phyloP scores from a whole-genome alignment of 306 rosid species.

The Citrullus mucosospermus region DNA sequence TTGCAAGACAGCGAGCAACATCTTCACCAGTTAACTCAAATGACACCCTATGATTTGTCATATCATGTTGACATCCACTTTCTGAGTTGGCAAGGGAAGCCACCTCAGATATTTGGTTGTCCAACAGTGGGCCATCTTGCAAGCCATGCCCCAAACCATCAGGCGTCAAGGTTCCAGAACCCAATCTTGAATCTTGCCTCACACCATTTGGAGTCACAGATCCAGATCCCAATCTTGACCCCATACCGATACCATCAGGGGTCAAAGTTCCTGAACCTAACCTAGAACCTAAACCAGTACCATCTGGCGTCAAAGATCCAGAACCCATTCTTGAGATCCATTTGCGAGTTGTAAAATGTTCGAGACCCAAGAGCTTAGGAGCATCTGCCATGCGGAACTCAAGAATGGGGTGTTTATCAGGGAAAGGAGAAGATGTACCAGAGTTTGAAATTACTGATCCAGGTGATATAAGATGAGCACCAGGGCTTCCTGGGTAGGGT shows the following conservation, averaged over 20 bases:
- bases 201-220: conserved; percentile 27
- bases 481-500: conserved; percentile 84
- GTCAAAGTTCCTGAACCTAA: conserved; percentile 78
- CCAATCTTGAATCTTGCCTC: conserved; percentile 15
- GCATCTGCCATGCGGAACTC: conserved; percentile 69
- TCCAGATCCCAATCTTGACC: conserved; percentile 53
- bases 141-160: conserved; percentile 43
- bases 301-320: conserved; percentile 90
- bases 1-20: conserved; percentile 84
- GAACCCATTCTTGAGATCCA: conserved; percentile 87
- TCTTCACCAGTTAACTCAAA: conserved; percentile 93
- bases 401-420: conserved; percentile 55
- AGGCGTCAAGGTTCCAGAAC: conserved; percentile 37
- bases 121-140: conserved; percentile 19
- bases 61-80: conserved; percentile 36
- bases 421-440: conserved; percentile 87
- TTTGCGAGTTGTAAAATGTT: conserved; percentile 55
- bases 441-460: conserved; percentile 89
- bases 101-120: conserved; percentile 37
- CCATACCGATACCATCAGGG: conserved; percentile 70
- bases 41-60: conserved; percentile 75
- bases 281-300: conserved; percentile 54
- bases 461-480: conserved; percentile 81
- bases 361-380: conserved; percentile 62
- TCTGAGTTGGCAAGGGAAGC: conserved; percentile 45